Conservation (phyloP, 805 yeast species). For the Lipomyces yamadae region DNA sequence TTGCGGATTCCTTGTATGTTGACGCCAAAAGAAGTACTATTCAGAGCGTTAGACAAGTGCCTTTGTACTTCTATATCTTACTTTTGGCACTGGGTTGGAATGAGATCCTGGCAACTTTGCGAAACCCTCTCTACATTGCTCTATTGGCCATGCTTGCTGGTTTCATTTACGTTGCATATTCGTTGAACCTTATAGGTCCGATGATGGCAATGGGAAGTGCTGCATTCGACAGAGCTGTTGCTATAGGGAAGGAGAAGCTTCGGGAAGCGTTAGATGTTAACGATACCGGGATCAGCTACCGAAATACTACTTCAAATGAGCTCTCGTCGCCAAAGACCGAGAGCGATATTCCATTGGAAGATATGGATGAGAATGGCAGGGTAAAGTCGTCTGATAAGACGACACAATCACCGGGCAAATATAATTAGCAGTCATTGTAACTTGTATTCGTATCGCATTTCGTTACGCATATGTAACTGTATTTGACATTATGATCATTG, state of each 20-base stretch:
- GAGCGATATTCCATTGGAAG: conserved; percentile 8
- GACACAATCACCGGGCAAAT: conserved; percentile 10
- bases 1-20: conserved; percentile 75
- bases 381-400: background rate
- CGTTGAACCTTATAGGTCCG: conserved; percentile 76
- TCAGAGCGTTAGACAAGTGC: conserved; percentile 77
- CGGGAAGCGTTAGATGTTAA: conserved; percentile 23
- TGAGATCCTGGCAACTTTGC: conserved; percentile 83
- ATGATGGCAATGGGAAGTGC: conserved; percentile 55
- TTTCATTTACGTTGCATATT: conserved; percentile 68
- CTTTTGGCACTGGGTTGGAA: conserved; percentile 89
- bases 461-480: background rate
- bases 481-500: background rate
- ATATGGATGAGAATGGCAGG: conserved; percentile 15
- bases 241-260: conserved; percentile 25
- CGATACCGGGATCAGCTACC: background rate
- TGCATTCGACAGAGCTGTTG: conserved; percentile 30
- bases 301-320: background rate
- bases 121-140: conserved; percentile 77
- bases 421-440: background rate
- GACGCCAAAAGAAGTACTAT: conserved; percentile 89
- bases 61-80: conserved; percentile 76
- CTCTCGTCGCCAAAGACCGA: background rate
- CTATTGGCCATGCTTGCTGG: conserved; percentile 62
- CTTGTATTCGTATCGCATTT: background rate